Conservation (phyloP, 805 yeast species). For the Spathaspora girioi region DNA sequence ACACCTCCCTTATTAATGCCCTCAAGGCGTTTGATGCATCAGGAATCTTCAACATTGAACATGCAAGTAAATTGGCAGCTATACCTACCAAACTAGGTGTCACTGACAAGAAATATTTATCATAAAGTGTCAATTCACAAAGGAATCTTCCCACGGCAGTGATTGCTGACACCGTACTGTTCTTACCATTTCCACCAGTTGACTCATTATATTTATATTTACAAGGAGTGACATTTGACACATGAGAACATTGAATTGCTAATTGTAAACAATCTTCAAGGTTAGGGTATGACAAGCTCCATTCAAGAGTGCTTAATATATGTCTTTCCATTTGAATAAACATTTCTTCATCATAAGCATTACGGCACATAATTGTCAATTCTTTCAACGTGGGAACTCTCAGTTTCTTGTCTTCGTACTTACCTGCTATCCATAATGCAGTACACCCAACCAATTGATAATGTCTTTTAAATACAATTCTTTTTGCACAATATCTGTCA, state of each 20-base stretch:
- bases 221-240: conserved; percentile 20
- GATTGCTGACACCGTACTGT: conserved; percentile 45
- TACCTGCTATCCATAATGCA: conserved; percentile 46
- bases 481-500: conserved; percentile 44
- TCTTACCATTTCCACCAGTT: conserved; percentile 6
- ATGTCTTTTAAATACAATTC: conserved; percentile 45
- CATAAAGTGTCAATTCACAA: conserved; percentile 51
- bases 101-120: conserved; percentile 43
- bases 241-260: conserved; percentile 27
- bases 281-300: conserved; percentile 45
- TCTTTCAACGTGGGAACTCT: conserved; percentile 56
- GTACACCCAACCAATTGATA: conserved; percentile 47
- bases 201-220: conserved; percentile 18
- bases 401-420: conserved; percentile 57
- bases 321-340: conserved; percentile 60
- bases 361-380: conserved; percentile 52
- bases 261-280: conserved; percentile 50
- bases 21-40: conserved; percentile 37
- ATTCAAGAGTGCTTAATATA: conserved; percentile 59
- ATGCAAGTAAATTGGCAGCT: conserved; percentile 50
- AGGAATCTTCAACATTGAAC: conserved; percentile 49
- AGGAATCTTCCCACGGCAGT: conserved; percentile 53
- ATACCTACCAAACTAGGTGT: conserved; percentile 46
- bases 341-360: conserved; percentile 55
- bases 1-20: conserved; percentile 12